Evolutionary conservation across 495 filamentous ascomycete genomes (phyloP), one percentile per base, ranked within the genome.

Genomic region (Aspergillus saccharolyticus): DNA sequence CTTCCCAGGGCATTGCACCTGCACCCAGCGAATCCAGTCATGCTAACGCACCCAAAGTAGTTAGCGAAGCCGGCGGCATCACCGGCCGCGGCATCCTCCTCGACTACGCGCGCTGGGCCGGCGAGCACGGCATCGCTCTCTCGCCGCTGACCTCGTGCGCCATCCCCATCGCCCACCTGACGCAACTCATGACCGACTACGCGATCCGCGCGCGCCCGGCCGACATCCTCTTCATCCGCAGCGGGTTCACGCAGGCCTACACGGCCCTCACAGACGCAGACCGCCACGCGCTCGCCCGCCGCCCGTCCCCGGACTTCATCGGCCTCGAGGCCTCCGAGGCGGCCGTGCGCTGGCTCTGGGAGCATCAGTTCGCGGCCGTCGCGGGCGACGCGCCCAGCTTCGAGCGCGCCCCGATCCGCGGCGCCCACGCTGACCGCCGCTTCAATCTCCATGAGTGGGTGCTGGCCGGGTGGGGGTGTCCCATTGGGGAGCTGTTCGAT

Each of bases 401-500:
- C 57, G 81, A 84, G 42, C 55, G 55, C 0, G 44, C 60, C 30
- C 64, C 64, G 28, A 51, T 66, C 24, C 44, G 46, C 24, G 39
- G 44, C 30, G 39, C 47, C 12, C 28, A 47, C 16, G 62, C 64
- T 16, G 60, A 39, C 33, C 5, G 12, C 7, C 33, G 33, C 7
- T 39, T 64, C 14, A 67, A 61, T 14, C 56, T 85, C 52, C 81
- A 84, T 65, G 72, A 84, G 60, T 81, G 74, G 75, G 59, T 80
- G 25, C 62, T 85, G 22, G 76, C 70, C 4, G 77, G 78, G 8
- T 86, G 80, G 80, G 82, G 83, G 3, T 56, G 77, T 57, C 82
- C 82, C 4, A 81, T 85, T 61, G 82, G 82, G 1, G 83, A 85
- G 69, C 62, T 83, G 59, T 84, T 83, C 67, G 78, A 85, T 68